Conservation (phyloP, 2,329 filamentous ascomycete genomes). For the Colletotrichum scovillei region DNA sequence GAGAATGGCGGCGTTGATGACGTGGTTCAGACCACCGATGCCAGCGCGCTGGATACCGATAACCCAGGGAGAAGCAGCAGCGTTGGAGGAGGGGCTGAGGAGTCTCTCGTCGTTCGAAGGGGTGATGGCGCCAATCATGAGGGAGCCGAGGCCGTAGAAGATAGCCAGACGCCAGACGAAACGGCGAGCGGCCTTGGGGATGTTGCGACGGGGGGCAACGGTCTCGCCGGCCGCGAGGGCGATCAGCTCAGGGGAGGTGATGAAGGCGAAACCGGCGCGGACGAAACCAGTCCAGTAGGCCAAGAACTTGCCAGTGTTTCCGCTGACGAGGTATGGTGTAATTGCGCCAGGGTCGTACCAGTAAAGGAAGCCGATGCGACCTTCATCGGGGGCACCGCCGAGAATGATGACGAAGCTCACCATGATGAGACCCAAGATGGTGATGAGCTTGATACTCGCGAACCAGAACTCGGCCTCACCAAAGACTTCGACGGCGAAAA, state of each 20-base stretch:
- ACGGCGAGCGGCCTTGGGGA: constrained; percentile 72
- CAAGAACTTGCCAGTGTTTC: constrained; percentile 64
- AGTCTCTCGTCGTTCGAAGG: constrained; percentile 74
- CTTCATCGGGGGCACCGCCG: constrained; percentile 63
- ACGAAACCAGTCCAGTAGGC: constrained; percentile 69
- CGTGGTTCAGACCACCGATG: constrained; percentile 71
- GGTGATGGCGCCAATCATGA: constrained; percentile 71
- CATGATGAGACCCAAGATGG: constrained; percentile 68
- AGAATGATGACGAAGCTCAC: constrained; percentile 67
- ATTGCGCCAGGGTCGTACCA: constrained; percentile 57
- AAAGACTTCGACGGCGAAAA: constrained; percentile 67
- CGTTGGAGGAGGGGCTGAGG: constrained; percentile 66
- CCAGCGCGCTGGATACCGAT: constrained; percentile 75
- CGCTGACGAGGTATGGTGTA: constrained; percentile 57
- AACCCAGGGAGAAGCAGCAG: constrained; percentile 71
- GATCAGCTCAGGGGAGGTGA: constrained; percentile 71
- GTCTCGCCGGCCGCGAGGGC: constrained; percentile 75
- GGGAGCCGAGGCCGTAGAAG: constrained; percentile 72
- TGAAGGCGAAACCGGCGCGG: constrained; percentile 71
- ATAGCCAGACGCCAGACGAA: constrained; percentile 72
- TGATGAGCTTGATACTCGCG: constrained; percentile 69
- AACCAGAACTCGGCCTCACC: constrained; percentile 74
- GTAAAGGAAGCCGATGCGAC: constrained; percentile 54
- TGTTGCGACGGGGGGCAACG: constrained; percentile 71
- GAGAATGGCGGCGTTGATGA: constrained; percentile 76